Conservation (phyloP, 202 grass and related monocot species). For the Setaria italica region DNA sequence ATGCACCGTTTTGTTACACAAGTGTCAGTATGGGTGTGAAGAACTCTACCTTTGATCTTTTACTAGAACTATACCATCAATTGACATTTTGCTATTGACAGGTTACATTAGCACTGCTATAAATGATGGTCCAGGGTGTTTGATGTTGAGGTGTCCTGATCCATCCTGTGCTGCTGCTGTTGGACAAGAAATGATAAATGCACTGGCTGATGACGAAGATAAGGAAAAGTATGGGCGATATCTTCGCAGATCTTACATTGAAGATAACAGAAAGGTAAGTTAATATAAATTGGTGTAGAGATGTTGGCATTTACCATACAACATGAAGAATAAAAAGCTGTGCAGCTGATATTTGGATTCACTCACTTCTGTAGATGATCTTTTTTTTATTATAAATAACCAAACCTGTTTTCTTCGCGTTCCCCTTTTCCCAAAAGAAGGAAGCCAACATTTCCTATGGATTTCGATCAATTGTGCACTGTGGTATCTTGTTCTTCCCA, state of each 20-base stretch:
- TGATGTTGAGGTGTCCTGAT: constrained; percentile 98
- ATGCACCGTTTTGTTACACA: constrained; percentile 3
- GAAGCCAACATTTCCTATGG: background rate
- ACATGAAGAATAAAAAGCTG: constrained; percentile 22
- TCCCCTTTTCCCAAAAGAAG: background rate
- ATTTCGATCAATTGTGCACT: constrained; percentile 13
- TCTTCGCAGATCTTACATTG: constrained; percentile 94
- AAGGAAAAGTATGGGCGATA: constrained; percentile 87
- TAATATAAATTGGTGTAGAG: constrained; percentile 19
- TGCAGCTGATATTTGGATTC: constrained; percentile 29
- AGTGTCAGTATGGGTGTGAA: background rate
- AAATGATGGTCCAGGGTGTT: constrained; percentile 97
- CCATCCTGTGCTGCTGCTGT: constrained; percentile 86
- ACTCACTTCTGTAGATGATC: background rate
- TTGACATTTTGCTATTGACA: constrained; percentile 54
- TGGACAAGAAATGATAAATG: constrained; percentile 88
- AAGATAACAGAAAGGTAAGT: constrained; percentile 98
- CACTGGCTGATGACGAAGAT: constrained; percentile 68
- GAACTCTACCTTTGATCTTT: constrained; percentile 12
- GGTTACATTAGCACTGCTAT: constrained; percentile 96
- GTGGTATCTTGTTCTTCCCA: background rate
- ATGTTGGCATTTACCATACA: background rate
- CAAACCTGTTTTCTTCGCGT: background rate
- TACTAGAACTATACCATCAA: background rate
- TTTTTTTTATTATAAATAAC: background rate